Evolutionary conservation across 352 stramenopile species (phyloP).

Genomic region (Phytopythium sindhum): DNA sequence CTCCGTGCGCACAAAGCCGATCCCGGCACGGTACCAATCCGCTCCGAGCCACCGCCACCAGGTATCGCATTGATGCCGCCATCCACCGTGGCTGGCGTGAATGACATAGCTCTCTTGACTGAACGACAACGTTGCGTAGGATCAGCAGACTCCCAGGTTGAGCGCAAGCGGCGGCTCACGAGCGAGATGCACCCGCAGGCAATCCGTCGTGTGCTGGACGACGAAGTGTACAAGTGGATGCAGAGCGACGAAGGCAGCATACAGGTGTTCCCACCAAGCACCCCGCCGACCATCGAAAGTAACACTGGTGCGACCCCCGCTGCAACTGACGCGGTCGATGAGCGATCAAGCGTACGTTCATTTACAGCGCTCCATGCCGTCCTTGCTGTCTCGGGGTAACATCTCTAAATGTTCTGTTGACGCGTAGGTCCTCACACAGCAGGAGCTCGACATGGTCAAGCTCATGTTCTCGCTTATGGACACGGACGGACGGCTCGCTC

Average conservation of each 20-base stretch:
- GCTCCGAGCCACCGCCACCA: neutral
- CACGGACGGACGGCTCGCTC: constrained; percentile 63
- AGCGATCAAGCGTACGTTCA: constrained; percentile 29
- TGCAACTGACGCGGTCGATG: constrained; percentile 12
- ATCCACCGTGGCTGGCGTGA: neutral
- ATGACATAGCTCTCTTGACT: neutral
- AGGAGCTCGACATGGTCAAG: constrained; percentile 78
- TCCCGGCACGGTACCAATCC: neutral
- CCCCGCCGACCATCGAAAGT: neutral
- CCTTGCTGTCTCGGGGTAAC: neutral
- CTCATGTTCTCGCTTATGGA: constrained; percentile 82
- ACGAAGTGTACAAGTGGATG: constrained; percentile 68
- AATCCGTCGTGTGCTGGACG: constrained; percentile 57
- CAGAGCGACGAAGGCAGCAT: constrained; percentile 37
- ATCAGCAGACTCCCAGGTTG: neutral
- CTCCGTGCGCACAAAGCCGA: neutral
- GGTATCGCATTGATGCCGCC: neutral
- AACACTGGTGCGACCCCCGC: neutral
- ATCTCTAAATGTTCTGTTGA: neutral
- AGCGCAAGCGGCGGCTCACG: constrained; percentile 40
- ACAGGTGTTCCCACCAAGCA: neutral
- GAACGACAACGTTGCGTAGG: neutral
- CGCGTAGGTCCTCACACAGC: constrained; percentile 37
- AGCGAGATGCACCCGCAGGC: constrained; percentile 81
- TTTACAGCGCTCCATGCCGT: neutral